Evolutionary conservation across 208 protist species (phyloP).

Genomic region (Angomonas deanei): DNA sequence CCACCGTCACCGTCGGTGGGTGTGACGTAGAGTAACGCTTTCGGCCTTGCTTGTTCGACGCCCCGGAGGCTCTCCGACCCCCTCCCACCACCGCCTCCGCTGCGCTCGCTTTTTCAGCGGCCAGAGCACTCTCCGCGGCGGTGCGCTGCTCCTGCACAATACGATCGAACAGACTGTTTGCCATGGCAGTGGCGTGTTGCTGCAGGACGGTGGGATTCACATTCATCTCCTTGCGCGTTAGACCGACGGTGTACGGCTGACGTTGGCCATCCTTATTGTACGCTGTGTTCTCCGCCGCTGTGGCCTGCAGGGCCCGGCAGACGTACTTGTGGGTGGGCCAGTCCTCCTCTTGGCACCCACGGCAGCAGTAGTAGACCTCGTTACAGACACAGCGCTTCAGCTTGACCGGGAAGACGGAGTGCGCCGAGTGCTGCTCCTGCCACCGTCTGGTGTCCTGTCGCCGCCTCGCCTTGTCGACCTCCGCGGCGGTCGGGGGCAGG

Average conservation of each 20-base stretch:
- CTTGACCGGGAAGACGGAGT: slow-evolving; percentile 1
- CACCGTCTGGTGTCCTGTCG: background rate
- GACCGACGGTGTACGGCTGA: too few species aligned
- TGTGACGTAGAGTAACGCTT: too few species aligned
- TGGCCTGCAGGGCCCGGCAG: slow-evolving; percentile 4
- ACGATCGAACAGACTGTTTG: background rate
- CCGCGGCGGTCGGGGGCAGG: background rate
- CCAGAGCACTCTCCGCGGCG: background rate
- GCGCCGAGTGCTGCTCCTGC: background rate
- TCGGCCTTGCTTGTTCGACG: too few species aligned
- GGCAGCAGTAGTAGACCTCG: slow-evolving; percentile 30
- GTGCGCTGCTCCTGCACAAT: background rate
- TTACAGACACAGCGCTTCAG: slow-evolving; percentile 31
- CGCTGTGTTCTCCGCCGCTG: background rate
- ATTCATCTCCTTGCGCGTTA: background rate
- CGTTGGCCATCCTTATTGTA: too few species aligned
- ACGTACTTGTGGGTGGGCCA: slow-evolving; percentile 29
- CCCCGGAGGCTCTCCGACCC: background rate
- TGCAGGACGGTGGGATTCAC: background rate
- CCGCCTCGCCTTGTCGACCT: background rate
- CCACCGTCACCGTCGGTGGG: background rate
- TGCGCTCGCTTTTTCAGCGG: background rate
- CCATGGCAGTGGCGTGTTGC: background rate
- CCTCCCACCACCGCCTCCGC: background rate
- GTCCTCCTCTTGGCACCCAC: slow-evolving; percentile 31